These are phyloP conservation scores for Phyllosticta citriasiana DNA, from an alignment of 2,329 filamentous ascomycete genomes.

Conservation along the genomic window DNA sequence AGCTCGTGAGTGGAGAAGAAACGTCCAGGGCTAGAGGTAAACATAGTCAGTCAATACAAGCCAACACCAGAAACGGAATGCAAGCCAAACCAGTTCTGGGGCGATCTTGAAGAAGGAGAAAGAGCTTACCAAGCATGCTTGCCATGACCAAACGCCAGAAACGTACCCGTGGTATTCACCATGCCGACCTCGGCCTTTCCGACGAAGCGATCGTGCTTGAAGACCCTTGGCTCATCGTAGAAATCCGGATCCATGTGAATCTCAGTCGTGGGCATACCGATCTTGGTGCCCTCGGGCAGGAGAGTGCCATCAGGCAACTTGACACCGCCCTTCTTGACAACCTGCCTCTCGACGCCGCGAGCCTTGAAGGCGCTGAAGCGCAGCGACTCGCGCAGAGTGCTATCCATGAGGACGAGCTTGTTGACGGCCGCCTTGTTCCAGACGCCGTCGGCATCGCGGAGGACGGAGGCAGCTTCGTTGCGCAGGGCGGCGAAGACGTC, in stretches of 20 bases:
- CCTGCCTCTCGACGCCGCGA: slow-evolving; percentile 39
- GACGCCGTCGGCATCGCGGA: slow-evolving; percentile 25
- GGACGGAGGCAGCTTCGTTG: slow-evolving; percentile 32
- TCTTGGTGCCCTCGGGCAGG: slow-evolving; percentile 9
- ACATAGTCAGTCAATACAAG: slow-evolving; percentile 7
- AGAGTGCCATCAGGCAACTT: neutral
- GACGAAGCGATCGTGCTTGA: slow-evolving; percentile 19
- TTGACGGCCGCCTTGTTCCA: slow-evolving; percentile 41
- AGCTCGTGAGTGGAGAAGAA: slow-evolving; percentile 29
- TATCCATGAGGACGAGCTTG: slow-evolving; percentile 39
- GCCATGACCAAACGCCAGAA: slow-evolving; percentile 49
- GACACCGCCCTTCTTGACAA: slow-evolving; percentile 17
- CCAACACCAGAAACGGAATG: neutral
- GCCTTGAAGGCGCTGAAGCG: slow-evolving; percentile 39
- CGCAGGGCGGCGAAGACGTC: slow-evolving; percentile 24
- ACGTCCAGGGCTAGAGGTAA: slow-evolving; percentile 22
- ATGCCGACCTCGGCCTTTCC: slow-evolving; percentile 37
- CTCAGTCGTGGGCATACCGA: slow-evolving; percentile 14
- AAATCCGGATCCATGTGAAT: slow-evolving; percentile 14
- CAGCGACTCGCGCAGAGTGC: slow-evolving; percentile 45
- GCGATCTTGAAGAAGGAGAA: slow-evolving; percentile 14
- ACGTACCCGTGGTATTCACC: slow-evolving; percentile 43
- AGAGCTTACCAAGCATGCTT: slow-evolving; percentile 33
- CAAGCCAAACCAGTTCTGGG: too few relatives aligned
- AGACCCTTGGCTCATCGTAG: slow-evolving; percentile 11